Evolutionary conservation across 257 asterid species (phyloP), one percentile per base, ranked within the genome.

Genomic region (Nyctanthes arbortristis): DNA sequence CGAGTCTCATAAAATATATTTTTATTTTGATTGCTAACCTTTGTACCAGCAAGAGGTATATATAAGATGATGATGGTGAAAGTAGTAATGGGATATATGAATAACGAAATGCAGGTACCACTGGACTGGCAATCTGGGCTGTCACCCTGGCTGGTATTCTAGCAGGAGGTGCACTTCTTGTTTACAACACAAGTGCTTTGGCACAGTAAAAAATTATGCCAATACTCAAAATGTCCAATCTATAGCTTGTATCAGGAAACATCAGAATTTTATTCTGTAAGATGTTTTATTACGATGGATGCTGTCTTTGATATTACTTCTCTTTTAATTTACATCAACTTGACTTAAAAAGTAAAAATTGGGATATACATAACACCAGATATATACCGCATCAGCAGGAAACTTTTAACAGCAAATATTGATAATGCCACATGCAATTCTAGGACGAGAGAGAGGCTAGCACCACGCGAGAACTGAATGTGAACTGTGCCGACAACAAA

Each of bases 151-250:
- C 25, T 25, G 97, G 92, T 11, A 20, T 93, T 40, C 96, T 93
- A 8, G 94, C 92, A 31, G 98, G 96, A 58, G 98, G 97, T n/a
- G 96, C 96, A 14, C 96, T 93, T 62, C 97, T 90, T 25, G 98
- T 93, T 39, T 90, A 84, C 96, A 93, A 80, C 96, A 93, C 97
- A 60, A 90, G 98, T 83, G 96, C 98, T 59, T 77, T 93, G 89
- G 83, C 80, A 10, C 97, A 93, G 88, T 90, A 79, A 79, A 65
- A 39, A 9, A 27, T 24, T 69, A 62, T 22, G n/a, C 28, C 18
- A 2, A 67, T 30, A 55, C 30, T 49, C 20, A 14, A 24, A 34
- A 3, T 61, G 5, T 54, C 47, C 30, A 24, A 28, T 25, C 47
- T 13, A n/a, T n/a, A 39, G 47, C 47, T 37, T 37, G 45, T 13